Base-by-base conservation (phyloP, 1,139 yeast genomes). In the Taphrina wiesneri region DNA sequence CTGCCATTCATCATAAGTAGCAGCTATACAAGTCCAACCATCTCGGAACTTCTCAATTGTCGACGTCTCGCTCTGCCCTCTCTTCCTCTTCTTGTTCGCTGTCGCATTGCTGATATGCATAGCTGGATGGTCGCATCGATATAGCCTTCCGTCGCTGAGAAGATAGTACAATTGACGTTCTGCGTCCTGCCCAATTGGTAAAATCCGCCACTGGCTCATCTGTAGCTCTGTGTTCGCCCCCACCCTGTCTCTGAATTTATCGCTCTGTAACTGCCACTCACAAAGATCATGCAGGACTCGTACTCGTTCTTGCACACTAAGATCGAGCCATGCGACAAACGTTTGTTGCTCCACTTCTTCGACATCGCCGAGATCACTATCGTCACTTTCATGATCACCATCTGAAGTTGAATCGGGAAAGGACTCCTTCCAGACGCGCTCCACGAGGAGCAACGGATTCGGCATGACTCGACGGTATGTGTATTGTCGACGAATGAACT, bases 191-290 rank as follows among this genome's bases (percentile, higher is more conserved):
- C 65, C 65, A 46, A 62, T 26, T 1, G 65, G 61, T 13, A 36
- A 30, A 9, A 62, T 23, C 19, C 65, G 46, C 65, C 65, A 62
- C 34, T 30, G 46, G 45, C 60, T 45, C 56, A 45, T 53, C 21
- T 62, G 60, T 11, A 43, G 13, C 4, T 62, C 65, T 11, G 46
- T 54, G 11, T 17, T 56, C n/a, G 62, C 62, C 11, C 65, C 61
- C 13, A 53, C 17, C 9, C 61, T 32, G 13, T 43, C 61, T 13
- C 65, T 57, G 45, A 62, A 62, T 26, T 45, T 53, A 26, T 62
- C 65, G 46, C 61, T 54, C 26, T 28, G 53, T 21, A 62, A 15
- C 15, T 62, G 65, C 65, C 65, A 62, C 54, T 62, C 65, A 54
- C 65, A 62, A 21, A 62, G 61, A 19, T 54, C 49, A 23, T 62